A percentile compares a stretch with the other conserved stretches of the same genome.
Conservation (phyloP, 2,329 filamentous ascomycete genomes). For the Pestalotiopsis sp. region DNA sequence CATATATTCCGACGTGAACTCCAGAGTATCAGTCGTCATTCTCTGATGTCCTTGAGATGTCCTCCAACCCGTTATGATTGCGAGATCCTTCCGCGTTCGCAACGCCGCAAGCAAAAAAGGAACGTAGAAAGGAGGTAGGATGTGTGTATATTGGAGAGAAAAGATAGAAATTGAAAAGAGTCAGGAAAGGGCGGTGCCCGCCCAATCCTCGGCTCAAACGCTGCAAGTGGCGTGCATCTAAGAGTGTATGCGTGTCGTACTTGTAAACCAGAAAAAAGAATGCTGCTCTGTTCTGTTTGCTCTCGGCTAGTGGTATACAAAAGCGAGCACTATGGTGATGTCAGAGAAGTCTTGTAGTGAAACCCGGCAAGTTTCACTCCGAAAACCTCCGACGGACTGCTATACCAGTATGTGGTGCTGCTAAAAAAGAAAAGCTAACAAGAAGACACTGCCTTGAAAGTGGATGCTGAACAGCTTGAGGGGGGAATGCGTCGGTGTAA, state of each 20-base stretch:
- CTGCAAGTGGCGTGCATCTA: not conserved
- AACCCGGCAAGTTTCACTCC: slow-evolving; percentile 15
- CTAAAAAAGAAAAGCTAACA: not conserved
- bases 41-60: not conserved
- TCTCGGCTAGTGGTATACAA: not conserved
- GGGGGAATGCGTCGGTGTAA: not conserved
- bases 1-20: slow-evolving; percentile 7
- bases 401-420: too few relatives aligned
- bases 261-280: not conserved
- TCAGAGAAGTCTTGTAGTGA: not conserved
- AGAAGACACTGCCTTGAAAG: not conserved
- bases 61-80: not conserved
- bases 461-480: not conserved
- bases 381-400: not conserved
- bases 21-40: slow-evolving; percentile 5
- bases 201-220: not conserved
- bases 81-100: not conserved
- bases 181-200: not conserved
- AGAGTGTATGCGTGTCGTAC: not conserved
- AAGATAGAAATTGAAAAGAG: not conserved
- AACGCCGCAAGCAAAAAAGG: not conserved
- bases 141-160: not conserved
- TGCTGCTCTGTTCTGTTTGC: not conserved
- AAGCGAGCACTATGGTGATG: not conserved
- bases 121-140: not conserved